Evolutionary conservation across 495 filamentous ascomycete species (phyloP), one percentile per base, ranked within the genome.

Genomic region (Poronia punctata): DNA sequence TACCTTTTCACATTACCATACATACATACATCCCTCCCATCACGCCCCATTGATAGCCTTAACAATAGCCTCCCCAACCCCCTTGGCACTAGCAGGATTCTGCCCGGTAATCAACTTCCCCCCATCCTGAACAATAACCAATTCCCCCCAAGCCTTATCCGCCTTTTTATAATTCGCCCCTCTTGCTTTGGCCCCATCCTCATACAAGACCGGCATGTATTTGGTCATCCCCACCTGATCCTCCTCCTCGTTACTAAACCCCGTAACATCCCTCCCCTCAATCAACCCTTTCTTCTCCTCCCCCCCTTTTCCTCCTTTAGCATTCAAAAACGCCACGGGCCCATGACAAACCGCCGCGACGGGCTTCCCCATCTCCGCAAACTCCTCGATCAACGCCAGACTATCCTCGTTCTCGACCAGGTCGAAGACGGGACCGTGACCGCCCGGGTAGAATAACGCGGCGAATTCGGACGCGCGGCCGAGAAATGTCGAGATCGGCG

Each of bases 391-490:
- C 0, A 86, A 54, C 3, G 67, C 52, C 36, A 79, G 66, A 15
- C 73, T 78, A 21, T 57, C 59, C 1, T 55, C 26, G 55, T 79
- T 70, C 7, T 45, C 51, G 18, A 67, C 65, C 1, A 86, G 68
- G 48, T 86, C 83, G 57, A 76, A 87, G 80, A 87, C 83, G 45
- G 84, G 83, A n/a, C 83, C 84, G 60, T 87, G 80, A 17, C 84
- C 84, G 48, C 84, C 84, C 9, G 84, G 81, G 57, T 74, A 85
- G 58, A 81, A 85, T 30, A 88, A 60, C 17, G 78, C 83, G 37
- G 77, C 82, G 52, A 78, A 87, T 30, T 85, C 78, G 28, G 43
- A 56, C 0, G 71, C 71, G 20, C 66, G 65, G 0, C 76, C 72
- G 0, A 71, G 27, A 33, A 83, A 65, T 3, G 66, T 53, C 0